Evolutionary conservation across 2,329 filamentous ascomycete genomes (phyloP), one percentile per base, ranked within the genome.

Genomic region (Claviceps sorghi): DNA sequence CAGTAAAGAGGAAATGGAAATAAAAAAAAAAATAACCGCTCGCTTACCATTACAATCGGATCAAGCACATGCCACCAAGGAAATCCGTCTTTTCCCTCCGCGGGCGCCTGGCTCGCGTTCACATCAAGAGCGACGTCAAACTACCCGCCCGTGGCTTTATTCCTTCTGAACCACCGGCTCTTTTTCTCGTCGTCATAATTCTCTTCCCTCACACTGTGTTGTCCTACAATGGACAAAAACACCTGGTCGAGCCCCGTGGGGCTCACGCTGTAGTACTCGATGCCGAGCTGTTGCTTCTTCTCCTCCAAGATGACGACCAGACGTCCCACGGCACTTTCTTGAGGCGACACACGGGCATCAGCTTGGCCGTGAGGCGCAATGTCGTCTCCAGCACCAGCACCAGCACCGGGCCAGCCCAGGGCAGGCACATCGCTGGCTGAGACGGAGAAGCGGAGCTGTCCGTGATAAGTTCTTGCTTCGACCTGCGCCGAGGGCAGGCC

Each of bases 171-270:
- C 54, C 58, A 59, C 32, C 48, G 44, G 7, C 48, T 54, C 29
- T 61, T 58, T 50, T 64, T 56, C 54, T 66, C 59, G 15, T 63
- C 62, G 15, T 70, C 70, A 49, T 76, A 77, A 22, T 78, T 76
- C 69, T 91, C 89, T 64, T 94, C 88, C 58, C 82, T 73, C 7
- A 91, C 78, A 64, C 89, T 82, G 64, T 94, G 85, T 65, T 82
- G 78, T 1, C 83, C 83, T 0, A 95, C 88, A 62, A 96, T 93
- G 29, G 77, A 78, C 64, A 96, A 67, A 67, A 96, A 96, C 0
- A 96, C 89, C 67, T 95, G 87, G 63, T 96, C 90, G 43, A 96
- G 70, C 17, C 88, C 94, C 19, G 88, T 93, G 26, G 88, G 87
- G 53, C 80, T 86, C 57, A 95, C 88, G 49, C 84, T 88, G 67